Base-by-base conservation (phyloP, 2,329 filamentous ascomycete genomes). In the Alternaria arborescens region DNA sequence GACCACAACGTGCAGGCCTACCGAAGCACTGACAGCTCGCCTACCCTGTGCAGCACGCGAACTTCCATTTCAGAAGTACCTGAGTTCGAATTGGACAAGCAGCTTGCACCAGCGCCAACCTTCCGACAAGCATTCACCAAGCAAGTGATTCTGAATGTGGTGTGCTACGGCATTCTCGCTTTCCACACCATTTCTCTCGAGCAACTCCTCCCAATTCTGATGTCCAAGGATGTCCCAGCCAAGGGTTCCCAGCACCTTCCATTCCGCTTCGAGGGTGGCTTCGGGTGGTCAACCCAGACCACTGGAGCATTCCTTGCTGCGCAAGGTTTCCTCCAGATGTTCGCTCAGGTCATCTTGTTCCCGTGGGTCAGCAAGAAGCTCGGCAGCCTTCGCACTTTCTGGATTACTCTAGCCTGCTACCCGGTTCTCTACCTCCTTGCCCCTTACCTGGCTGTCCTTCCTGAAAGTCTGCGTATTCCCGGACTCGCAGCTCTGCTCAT, bases 111-210 rank as follows among this genome's bases (percentile, higher is more conserved):
- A 5, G 60, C 70, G 40, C 72, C 70, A 4, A 72, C 64, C 24
- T 55, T 77, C 41, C 72, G 82, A 52, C 88, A 86, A 71, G 90
- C 89, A 8, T 97, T 98, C 77, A 97, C 92, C 12, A 88, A 84
- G 74, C 92, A 94, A 51, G 91, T 98, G 56, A 83, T 97, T 61
- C 84, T 96, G 73, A 94, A 94, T 74, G 97, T 97, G 65, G 81
- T 94, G 58, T 93, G 91, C 53, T 97, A 96, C 76, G 94, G 94
- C 44, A 93, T 98, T 71, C 84, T 98, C 61, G 94, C 94, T 66
- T 97, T 97, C 82, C 94, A 98, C 81, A 97, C 94, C 12, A 97
- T 99, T 80, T 96, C 94, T 0, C 95, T 97, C 71, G 95, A 99
- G 79, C 92, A 97, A 74, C 86, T 98, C 50, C 89, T 98, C 70